Evolutionary conservation across 306 rosid species (phyloP), one percentile per base, ranked within the genome.

Genomic region (Luffa aegyptiaca): DNA sequence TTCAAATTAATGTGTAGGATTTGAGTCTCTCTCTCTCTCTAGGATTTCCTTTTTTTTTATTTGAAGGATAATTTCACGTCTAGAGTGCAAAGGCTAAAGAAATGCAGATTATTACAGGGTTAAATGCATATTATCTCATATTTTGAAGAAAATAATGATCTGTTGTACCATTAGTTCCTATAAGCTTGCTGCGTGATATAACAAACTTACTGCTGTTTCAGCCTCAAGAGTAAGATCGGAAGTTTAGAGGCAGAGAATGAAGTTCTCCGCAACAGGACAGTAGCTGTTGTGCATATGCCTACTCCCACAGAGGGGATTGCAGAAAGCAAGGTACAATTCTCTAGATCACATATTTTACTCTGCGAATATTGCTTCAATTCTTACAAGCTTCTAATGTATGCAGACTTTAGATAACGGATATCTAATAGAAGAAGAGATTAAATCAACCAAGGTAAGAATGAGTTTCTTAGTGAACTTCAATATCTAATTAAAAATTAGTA

Each of bases 181-280:
- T 17, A 18, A 66, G 37, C 5, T 5, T 72, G 58, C 13, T 73
- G 77, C 7, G 49, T 73, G 14, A 46, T 73, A 72, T 45, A 31
- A 73, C 26, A 45, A 41, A 7, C 77, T 31, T 73, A 49, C 44
- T 72, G 53, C 58, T 69, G 58, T 39, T 79, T 70, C 88, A 93
- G 97, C 81, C 93, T 93, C 80, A 90, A 88, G 88, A 87, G 37
- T 78, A 88, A 88, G 83, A 86, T 91, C 41, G 82, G 44, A 84
- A 86, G 76, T 68, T 84, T 93, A 82, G 92, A 93, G 84, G 87
- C 94, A 21, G 91, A 91, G 79, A 93, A 93, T 61, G 90, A 90
- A 84, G 5, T 33, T 69, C 93, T 93, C 45, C 90, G 84, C 81
- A 82, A 74, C 77, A 85, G 84, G 83, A 69, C 85, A 79, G 88